Evolutionary conservation across 768 basidiomycete genomes (phyloP).

Genomic region (Strobilomyces confusus): DNA sequence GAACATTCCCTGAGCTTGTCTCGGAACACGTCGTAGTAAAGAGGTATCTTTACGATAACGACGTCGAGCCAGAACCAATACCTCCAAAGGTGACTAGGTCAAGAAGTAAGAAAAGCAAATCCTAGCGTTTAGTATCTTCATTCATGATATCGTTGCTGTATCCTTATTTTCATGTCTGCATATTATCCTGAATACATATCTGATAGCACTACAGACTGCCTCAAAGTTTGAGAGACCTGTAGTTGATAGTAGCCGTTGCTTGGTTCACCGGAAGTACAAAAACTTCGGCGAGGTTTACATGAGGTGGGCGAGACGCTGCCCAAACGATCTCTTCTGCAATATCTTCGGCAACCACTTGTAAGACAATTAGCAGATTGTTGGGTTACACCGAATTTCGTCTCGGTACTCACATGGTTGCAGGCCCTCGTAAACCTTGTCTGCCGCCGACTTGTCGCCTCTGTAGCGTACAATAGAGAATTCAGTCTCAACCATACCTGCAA

Average conservation of each 20-base stretch:
- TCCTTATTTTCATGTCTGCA: slow-evolving; percentile 25
- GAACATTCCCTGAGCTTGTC: slow-evolving; percentile 53
- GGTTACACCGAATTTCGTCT: neutral
- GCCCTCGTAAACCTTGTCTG: slow-evolving; percentile 89
- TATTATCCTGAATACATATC: slow-evolving; percentile 2
- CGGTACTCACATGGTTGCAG: slow-evolving; percentile 69
- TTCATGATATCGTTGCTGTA: slow-evolving; percentile 28
- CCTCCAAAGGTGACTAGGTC: slow-evolving; percentile 53
- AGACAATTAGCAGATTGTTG: slow-evolving; percentile 5
- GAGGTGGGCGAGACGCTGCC: slow-evolving; percentile 87
- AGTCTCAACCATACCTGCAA: slow-evolving; percentile 77
- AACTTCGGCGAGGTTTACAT: slow-evolving; percentile 86
- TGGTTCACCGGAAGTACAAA: slow-evolving; percentile 78
- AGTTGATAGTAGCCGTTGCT: slow-evolving; percentile 62
- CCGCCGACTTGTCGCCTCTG: slow-evolving; percentile 76
- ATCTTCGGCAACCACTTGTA: slow-evolving; percentile 72
- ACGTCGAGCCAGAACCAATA: slow-evolving; percentile 38
- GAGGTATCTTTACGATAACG: slow-evolving; percentile 78
- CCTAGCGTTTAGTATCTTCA: slow-evolving; percentile 17
- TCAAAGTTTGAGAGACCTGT: slow-evolving; percentile 37
- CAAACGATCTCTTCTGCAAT: slow-evolving; percentile 98
- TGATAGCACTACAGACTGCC: neutral
- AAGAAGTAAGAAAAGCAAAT: slow-evolving; percentile 48
- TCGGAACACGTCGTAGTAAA: slow-evolving; percentile 68
- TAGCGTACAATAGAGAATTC: slow-evolving; percentile 92